Conservation (phyloP, 805 yeast species). For the Saturnispora sekii region DNA sequence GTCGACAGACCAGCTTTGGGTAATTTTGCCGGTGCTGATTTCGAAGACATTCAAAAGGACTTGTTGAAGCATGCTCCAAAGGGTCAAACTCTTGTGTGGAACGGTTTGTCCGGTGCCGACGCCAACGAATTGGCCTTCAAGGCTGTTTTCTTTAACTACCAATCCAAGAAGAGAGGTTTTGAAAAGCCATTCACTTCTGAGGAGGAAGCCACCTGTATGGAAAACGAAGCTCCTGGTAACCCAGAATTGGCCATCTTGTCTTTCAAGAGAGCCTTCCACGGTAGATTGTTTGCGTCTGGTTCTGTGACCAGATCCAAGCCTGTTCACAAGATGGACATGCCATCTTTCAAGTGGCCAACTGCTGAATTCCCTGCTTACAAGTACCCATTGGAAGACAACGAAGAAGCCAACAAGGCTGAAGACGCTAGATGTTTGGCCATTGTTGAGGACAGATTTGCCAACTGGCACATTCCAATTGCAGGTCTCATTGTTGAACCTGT, state of each 20-base stretch:
- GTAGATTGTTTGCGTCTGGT: constrained; percentile 85
- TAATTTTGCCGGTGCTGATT: constrained; percentile 65
- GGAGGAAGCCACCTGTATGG: constrained; percentile 69
- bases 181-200: constrained; percentile 49
- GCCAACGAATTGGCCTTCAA: constrained; percentile 86
- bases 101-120: constrained; percentile 76
- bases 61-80: constrained; percentile 68
- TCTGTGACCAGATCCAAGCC: constrained; percentile 92
- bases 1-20: constrained; percentile 82
- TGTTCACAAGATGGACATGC: constrained; percentile 85
- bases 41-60: constrained; percentile 40
- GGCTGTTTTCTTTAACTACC: constrained; percentile 80
- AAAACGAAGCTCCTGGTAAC: constrained; percentile 77
- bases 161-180: constrained; percentile 57
- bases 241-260: constrained; percentile 81
- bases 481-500: constrained; percentile 87
- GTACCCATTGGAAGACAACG: constrained; percentile 81
- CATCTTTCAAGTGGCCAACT: constrained; percentile 94
- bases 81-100: constrained; percentile 68
- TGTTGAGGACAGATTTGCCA: constrained; percentile 60
- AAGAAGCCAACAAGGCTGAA: constrained; percentile 61
- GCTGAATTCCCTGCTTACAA: constrained; percentile 76
- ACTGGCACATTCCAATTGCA: constrained; percentile 73
- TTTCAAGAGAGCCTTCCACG: constrained; percentile 87
- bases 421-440: constrained; percentile 72